phyloP scores from a whole-genome alignment of 495 filamentous ascomycete species.

The Aspergillus biplanus region DNA sequence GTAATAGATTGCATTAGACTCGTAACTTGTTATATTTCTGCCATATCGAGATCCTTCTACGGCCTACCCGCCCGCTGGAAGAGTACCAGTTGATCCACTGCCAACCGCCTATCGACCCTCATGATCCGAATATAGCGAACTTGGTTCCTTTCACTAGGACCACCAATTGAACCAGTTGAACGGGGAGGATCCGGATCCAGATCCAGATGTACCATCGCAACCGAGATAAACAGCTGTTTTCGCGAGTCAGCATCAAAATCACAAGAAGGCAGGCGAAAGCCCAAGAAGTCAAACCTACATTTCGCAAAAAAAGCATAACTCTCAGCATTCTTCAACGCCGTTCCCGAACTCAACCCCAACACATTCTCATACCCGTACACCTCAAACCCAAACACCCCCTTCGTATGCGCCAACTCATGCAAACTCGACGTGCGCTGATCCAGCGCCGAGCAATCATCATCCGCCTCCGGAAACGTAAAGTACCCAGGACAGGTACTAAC shows the following conservation, averaged over 20 bases:
- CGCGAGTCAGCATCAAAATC: neutral
- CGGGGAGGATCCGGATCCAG: neutral
- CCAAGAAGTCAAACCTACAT: no score
- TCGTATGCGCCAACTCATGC: slow-evolving; percentile 17
- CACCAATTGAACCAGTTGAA: neutral
- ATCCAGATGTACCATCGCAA: slow-evolving; percentile 4
- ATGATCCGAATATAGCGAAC: no score
- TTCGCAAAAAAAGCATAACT: slow-evolving; percentile 19
- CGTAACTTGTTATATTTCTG: no score
- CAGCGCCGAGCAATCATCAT: slow-evolving; percentile 6
- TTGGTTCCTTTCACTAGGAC: neutral
- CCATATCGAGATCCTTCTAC: no score
- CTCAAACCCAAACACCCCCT: slow-evolving; percentile 13
- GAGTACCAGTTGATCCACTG: no score
- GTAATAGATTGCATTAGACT: no score
- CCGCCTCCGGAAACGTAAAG: neutral
- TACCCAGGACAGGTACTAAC: slow-evolving; percentile 14
- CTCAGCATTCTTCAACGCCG: slow-evolving; percentile 17
- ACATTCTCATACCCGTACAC: slow-evolving; percentile 11
- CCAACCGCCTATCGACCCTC: no score
- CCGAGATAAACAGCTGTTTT: slow-evolving; percentile 10
- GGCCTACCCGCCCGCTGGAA: no score
- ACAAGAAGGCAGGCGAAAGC: no score
- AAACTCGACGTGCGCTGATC: slow-evolving; percentile 12
- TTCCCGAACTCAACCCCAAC: neutral